Base-by-base conservation (phyloP, 2,329 filamentous ascomycete species). In the Blumeriella jaapii region DNA sequence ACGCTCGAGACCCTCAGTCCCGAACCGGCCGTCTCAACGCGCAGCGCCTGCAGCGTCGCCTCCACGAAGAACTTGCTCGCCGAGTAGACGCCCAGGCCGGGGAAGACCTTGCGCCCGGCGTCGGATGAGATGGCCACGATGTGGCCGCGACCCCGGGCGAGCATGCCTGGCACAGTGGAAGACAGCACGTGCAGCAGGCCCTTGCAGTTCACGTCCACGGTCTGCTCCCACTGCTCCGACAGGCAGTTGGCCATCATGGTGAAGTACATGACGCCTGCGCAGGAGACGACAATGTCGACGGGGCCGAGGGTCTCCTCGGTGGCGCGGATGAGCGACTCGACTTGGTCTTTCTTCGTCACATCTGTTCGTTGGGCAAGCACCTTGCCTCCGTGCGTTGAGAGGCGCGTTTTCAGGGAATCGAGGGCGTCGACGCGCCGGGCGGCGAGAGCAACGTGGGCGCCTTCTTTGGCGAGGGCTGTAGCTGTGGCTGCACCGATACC, bases 41-140 rank as follows among this genome's bases (percentile, higher is more conserved):
- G 73, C 46, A 89, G 59, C 19, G 67, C 67, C 57, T 87, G 82
- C n/a, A 89, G 65, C 0, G 81, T 82, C 1, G 80, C 82, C 56
- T 89, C 82, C 36, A 89, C 80, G 54, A 89, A 89, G 68, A 87
- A 85, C 56, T 89, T 89, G 58, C 73, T 80, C 16, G 79, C 82
- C 0, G 79, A 84, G 65, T 89, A 89, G 22, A 89, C 82, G 34
- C 82, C 82, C 9, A 87, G 61, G 0, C 82, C 82, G 0, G 82
- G 80, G 61, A 87, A 87, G 6, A 85, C 79, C 56, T 86, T 86
- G 37, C 82, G 74, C 0, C 82, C 82, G 1, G 82, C 82, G 45
- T 87, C 82, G 0, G 82, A 87, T 0, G 82, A 86, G 48, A 89
- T 85, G 48, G 81, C 79, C 4, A 89, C 78, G 44, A 89, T 71